These are phyloP conservation scores for Trichosporon sp. DNA, from an alignment of 1,284 basidiomycete genomes.

Conservation along the genomic window DNA sequence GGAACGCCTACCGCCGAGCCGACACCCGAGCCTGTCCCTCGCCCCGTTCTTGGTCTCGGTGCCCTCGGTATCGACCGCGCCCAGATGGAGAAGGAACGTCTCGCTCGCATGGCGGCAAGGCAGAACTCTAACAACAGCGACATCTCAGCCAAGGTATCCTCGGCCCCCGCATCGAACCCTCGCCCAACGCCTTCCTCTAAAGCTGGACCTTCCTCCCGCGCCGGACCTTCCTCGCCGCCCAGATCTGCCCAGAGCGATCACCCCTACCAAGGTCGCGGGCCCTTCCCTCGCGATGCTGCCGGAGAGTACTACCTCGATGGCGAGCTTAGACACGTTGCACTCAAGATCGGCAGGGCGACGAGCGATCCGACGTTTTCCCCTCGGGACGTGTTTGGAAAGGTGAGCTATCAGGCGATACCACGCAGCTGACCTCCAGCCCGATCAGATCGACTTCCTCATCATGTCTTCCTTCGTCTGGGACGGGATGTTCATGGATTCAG, in stretches of 20 bases:
- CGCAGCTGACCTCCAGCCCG: slow-evolving; percentile 20
- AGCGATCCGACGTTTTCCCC: slow-evolving; percentile 26
- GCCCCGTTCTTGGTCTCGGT: slow-evolving; percentile 6
- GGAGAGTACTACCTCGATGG: slow-evolving; percentile 43
- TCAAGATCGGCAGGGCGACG: slow-evolving; percentile 24
- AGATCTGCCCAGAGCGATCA: slow-evolving; percentile 14
- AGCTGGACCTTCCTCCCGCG: neutral
- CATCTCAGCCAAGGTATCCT: neutral
- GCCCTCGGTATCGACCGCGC: slow-evolving; percentile 35
- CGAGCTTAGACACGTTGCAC: slow-evolving; percentile 33
- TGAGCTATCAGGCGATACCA: slow-evolving; percentile 14
- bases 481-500: slow-evolving; percentile 30
- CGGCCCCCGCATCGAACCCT: neutral
- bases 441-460: slow-evolving; percentile 36
- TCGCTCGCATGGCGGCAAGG: slow-evolving; percentile 34
- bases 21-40: neutral
- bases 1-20: neutral
- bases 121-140: neutral
- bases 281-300: slow-evolving; percentile 36
- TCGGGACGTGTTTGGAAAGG: slow-evolving; percentile 30
- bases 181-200: neutral
- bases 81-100: slow-evolving; percentile 39
- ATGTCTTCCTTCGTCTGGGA: slow-evolving; percentile 36
- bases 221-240: neutral
- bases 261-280: slow-evolving; percentile 28